phyloP scores from a whole-genome alignment of 2,329 filamentous ascomycete genomes.

The Monosporascus sp. region DNA sequence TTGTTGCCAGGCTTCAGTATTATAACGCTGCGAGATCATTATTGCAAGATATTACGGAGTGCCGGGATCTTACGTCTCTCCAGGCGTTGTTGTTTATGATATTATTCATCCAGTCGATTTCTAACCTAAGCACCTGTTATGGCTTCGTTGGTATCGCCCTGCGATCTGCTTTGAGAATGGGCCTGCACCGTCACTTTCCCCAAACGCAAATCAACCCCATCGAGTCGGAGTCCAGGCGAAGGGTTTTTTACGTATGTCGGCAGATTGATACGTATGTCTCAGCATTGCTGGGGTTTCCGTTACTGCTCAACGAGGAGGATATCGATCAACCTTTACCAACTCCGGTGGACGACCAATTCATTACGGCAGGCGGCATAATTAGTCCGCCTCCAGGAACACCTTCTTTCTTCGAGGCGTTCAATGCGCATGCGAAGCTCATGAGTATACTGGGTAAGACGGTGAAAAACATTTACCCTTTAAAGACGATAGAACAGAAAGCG shows the following conservation, averaged over 20 bases:
- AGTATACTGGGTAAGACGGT: conserved; percentile 60
- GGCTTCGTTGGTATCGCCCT: conserved; percentile 74
- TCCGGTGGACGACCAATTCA: conserved; percentile 63
- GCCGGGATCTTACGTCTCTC: conserved; percentile 67
- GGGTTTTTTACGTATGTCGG: conserved; percentile 63
- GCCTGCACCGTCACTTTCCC: conserved; percentile 67
- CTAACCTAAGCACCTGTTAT: conserved; percentile 74
- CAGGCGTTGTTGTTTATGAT: conserved; percentile 77
- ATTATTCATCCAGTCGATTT: conserved; percentile 73
- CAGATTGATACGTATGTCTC: conserved; percentile 69
- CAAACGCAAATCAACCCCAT: conserved; percentile 58
- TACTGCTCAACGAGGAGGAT: conserved; percentile 59
- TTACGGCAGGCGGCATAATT: conserved; percentile 53
- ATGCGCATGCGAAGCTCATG: conserved; percentile 61
- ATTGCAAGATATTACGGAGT: conserved; percentile 61
- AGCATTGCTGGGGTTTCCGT: conserved; percentile 60
- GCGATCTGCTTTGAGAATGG: conserved; percentile 70
- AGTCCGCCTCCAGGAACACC: conserved; percentile 50
- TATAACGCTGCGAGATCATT: conserved; percentile 64
- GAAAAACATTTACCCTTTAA: conserved; percentile 61
- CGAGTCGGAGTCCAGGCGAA: conserved; percentile 57
- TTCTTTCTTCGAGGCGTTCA: conserved; percentile 60
- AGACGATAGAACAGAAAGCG: conserved; percentile 45
- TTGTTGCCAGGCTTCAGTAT: conserved; percentile 59
- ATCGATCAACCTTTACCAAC: conserved; percentile 61